Evolutionary conservation across 1,139 yeast species (phyloP).

Genomic region (Kodamaea ohmeri): DNA sequence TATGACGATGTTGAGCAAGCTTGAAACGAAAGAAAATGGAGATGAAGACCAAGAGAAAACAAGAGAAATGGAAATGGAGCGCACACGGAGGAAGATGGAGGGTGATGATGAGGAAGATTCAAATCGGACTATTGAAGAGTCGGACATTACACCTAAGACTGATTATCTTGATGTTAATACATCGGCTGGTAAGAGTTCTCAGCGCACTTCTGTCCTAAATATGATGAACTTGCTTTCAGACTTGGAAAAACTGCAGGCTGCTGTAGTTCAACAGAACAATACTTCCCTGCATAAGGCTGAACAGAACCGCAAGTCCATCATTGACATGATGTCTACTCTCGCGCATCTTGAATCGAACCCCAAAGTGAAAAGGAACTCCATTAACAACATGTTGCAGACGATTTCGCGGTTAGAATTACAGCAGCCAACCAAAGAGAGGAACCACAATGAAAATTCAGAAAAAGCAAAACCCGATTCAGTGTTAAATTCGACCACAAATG

Average conservation of each 20-base stretch:
- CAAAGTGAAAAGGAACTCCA: slow-evolving; percentile 15
- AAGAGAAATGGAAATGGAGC: slow-evolving; percentile 1
- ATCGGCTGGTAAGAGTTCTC: too few species aligned
- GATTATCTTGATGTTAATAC: too few species aligned
- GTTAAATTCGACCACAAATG: too few species aligned
- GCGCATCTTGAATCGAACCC: slow-evolving; percentile 12
- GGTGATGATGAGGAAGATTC: background rate
- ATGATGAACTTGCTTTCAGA: slow-evolving; percentile 22
- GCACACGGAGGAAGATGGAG: slow-evolving; percentile 3
- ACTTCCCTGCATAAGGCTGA: slow-evolving; percentile 14
- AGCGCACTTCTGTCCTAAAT: slow-evolving; percentile 15
- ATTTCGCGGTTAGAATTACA: slow-evolving; percentile 16
- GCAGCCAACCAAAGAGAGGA: slow-evolving; percentile 3
- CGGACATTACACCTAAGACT: background rate
- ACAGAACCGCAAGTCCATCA: slow-evolving; percentile 22
- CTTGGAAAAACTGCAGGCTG: slow-evolving; percentile 16
- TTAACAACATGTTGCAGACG: slow-evolving; percentile 18
- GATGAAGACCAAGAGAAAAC: background rate
- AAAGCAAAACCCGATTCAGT: too few species aligned
- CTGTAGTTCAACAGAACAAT: slow-evolving; percentile 13
- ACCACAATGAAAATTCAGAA: background rate
- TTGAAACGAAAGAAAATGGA: slow-evolving; percentile 12
- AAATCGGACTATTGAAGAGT: background rate
- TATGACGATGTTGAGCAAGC: slow-evolving; percentile 20
- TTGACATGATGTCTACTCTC: slow-evolving; percentile 25